Percentiles rank a stretch among this genome's conserved stretches.
phyloP scores from a whole-genome alignment of 192 early-diverging fungal species.

The Mortierella claussenii region DNA sequence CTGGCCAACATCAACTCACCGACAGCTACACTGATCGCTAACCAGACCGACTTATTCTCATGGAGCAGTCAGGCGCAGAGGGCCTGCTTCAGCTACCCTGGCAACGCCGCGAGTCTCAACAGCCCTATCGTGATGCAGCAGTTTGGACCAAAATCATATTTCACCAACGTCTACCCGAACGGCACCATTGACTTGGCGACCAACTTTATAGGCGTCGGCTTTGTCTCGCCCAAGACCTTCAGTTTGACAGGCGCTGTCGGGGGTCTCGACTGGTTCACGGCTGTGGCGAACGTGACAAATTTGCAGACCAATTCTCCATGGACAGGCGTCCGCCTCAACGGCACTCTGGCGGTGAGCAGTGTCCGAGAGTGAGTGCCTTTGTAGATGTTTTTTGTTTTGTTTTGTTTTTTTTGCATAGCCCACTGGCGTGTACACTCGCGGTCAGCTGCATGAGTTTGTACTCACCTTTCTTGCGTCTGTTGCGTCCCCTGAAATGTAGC shows the following conservation, averaged over 20 bases:
- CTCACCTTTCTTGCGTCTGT: too few relatives aligned
- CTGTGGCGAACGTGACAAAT: constrained; percentile 8
- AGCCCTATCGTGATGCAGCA: constrained; percentile 23
- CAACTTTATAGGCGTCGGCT: constrained; percentile 4
- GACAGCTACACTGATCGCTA: constrained; percentile 7
- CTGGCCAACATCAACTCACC: constrained; percentile 34
- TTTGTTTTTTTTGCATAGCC: neutral
- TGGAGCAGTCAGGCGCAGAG: constrained; percentile 29
- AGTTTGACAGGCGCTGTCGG: constrained; percentile 18
- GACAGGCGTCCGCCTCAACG: constrained; percentile 22
- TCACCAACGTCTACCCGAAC: constrained; percentile 20
- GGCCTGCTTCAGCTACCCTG: constrained; percentile 20
- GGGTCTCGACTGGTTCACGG: constrained; percentile 20
- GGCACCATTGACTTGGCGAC: constrained; percentile 15
- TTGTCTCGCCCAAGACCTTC: constrained; percentile 24
- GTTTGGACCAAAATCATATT: constrained; percentile 26
- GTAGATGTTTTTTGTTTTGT: neutral
- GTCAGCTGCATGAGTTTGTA: too few relatives aligned
- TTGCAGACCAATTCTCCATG: constrained; percentile 9
- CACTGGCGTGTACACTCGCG: neutral
- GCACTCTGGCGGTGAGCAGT: constrained; percentile 1
- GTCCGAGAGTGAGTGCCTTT: constrained; percentile 17
- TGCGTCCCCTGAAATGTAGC: too few relatives aligned
- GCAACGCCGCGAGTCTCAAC: constrained; percentile 7
- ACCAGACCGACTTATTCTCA: neutral